Percentiles rank a stretch among this genome's conserved stretches.
Conservation (phyloP, 2,329 filamentous ascomycete genomes). For the Tolypocladium pustulatum region DNA sequence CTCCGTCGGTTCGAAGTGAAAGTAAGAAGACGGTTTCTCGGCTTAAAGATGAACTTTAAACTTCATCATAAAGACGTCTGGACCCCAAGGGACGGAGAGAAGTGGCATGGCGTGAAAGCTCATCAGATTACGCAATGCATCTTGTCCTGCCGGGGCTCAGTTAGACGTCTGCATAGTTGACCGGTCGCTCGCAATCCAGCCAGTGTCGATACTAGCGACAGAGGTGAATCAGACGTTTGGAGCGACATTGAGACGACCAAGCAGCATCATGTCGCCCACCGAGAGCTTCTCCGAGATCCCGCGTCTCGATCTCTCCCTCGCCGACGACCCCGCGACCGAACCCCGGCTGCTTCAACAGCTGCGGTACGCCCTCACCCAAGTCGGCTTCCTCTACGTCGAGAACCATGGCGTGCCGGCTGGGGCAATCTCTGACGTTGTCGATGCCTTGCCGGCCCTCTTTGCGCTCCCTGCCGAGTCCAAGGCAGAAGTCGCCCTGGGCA, state of each 20-base stretch:
- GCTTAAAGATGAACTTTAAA: too few relatives aligned
- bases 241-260: not conserved
- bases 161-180: too few relatives aligned
- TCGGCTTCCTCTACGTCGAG: conserved; percentile 43
- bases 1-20: too few relatives aligned
- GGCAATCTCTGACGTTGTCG: conserved; percentile 25
- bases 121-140: not conserved
- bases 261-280: not conserved
- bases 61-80: not conserved
- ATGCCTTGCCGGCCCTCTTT: conserved; percentile 14
- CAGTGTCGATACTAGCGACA: too few relatives aligned
- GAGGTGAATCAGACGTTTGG: not conserved
- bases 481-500: conserved; percentile 28
- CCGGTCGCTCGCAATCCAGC: too few relatives aligned
- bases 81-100: not conserved
- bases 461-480: conserved; percentile 18
- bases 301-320: not conserved
- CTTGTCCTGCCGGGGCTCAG: too few relatives aligned
- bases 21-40: too few relatives aligned
- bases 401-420: conserved; percentile 33
- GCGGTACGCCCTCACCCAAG: conserved; percentile 33
- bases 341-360: conserved; percentile 28
- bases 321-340: not conserved
- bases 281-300: not conserved
- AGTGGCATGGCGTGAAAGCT: not conserved